Base-by-base conservation (phyloP, 129 eudicot species). In the Centrapalus pauciflorus region DNA sequence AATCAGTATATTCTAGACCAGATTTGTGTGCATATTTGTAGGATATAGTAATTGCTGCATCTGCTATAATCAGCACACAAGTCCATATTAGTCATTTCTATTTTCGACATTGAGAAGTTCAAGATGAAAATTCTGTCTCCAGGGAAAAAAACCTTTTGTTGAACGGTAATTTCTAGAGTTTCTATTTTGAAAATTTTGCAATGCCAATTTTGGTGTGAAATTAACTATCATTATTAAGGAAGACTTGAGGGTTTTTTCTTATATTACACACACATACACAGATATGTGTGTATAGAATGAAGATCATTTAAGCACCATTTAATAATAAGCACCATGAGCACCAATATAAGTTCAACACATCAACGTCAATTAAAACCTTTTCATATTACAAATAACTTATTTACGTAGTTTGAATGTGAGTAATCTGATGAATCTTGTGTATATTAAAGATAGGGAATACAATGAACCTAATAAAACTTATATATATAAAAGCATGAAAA, bases 161-260 rank as follows among this genome's bases (percentile, higher is more conserved):
- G 28, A 35, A 57, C 35, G n/a, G 46, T 32, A 61, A 25, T 27
- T 13, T 50, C 23, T 66, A 9, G 14, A 46, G 52, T 14, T 4
- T 5, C 6, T 46, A 16, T 46, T 23, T 46, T 46, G 21, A 50
- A 66, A 26, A 30, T 19, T 66, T 19, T 66, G 6, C 25, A 27
- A 1, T 64, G 54, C 29, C 46, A 65, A 27, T 46, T 34, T 12
- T 45, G 20, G n/a, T 68, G 52, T 68, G 62, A 67, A 32, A 14
- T 25, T 24, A 33, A 35, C 23, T 10, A 37, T 52, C 63, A 27
- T 56, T 71, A 16, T 71, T 8, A 20, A 41, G 16, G 61, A 16
- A 48, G 33, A 29, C 1, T 59, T 71, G 69, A 48, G 54, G 41
- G 30, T 71, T 30, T 5, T 58, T 45, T 71, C n/a, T n/a, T n/a